Percentiles rank a stretch among this genome's conserved stretches.
These are phyloP conservation scores for Penicillium sp. DNA, from an alignment of 2,329 filamentous ascomycete genomes.

Conservation along the genomic window DNA sequence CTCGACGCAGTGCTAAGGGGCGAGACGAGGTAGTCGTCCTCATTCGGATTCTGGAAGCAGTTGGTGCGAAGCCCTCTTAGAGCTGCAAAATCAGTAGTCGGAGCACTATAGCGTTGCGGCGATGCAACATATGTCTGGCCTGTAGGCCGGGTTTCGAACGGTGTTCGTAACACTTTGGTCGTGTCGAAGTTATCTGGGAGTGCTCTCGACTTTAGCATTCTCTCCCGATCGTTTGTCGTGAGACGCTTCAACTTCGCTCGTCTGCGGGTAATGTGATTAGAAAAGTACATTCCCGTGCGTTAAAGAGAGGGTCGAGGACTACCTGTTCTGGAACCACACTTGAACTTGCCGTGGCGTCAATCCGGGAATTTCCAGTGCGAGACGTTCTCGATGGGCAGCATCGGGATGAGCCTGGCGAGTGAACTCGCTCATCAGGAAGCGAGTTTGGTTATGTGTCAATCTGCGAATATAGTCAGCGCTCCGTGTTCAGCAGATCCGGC, in stretches of 20 bases:
- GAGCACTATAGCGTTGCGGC: slow-evolving; percentile 38
- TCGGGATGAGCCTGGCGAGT: slow-evolving; percentile 91
- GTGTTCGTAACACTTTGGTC: slow-evolving; percentile 54
- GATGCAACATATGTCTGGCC: slow-evolving; percentile 48
- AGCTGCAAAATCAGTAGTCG: slow-evolving; percentile 34
- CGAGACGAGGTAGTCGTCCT: slow-evolving; percentile 38
- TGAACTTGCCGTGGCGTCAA: slow-evolving; percentile 89
- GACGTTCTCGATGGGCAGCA: slow-evolving; percentile 77
- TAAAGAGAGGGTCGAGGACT: slow-evolving; percentile 32
- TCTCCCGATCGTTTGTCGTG: slow-evolving; percentile 57
- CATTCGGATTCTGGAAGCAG: slow-evolving; percentile 29
- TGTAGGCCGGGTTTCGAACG: slow-evolving; percentile 44
- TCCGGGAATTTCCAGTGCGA: slow-evolving; percentile 86
- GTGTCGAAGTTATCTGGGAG: slow-evolving; percentile 58
- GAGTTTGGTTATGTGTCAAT: slow-evolving; percentile 93
- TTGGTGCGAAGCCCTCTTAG: slow-evolving; percentile 33
- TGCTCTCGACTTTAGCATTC: slow-evolving; percentile 57
- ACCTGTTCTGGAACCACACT: slow-evolving; percentile 99
- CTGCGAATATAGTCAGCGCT: slow-evolving; percentile 43
- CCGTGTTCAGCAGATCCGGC: not conserved
- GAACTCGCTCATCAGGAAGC: slow-evolving; percentile 95
- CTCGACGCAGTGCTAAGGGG: slow-evolving; percentile 34
- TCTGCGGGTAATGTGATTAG: slow-evolving; percentile 33
- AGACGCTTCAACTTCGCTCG: slow-evolving; percentile 58
- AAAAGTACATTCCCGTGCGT: slow-evolving; percentile 5